Base-by-base conservation (phyloP, 495 filamentous ascomycete species). In the Annulohypoxylon maeteangense region DNA sequence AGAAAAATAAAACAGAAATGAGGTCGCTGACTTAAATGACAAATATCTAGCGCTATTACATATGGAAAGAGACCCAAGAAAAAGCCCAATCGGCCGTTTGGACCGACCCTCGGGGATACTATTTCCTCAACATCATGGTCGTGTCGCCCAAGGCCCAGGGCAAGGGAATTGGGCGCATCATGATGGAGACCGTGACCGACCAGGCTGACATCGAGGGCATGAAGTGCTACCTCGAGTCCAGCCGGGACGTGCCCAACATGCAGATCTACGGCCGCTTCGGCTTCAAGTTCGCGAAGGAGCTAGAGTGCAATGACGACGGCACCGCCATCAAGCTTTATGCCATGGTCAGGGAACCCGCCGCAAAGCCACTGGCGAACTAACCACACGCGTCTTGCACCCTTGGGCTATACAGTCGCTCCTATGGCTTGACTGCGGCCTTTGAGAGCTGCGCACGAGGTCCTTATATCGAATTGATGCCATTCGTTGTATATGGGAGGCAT, bases 61-160 rank as follows among this genome's bases (percentile, higher is more conserved):
- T 89, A 64, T 91, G 89, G 89, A 91, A 91, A 63, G 79, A 78
- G 32, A 75, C 78, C n/a, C 88, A 90, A 75, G 78, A 81, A 4
- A 81, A 84, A 51, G 87, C 85, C 6, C 89, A 91, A 61, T 73
- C 75, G 8, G 76, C 83, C 51, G 79, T 90, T 7, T 90, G 88
- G 88, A 84, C 82, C 10, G 86, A 88, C 73, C 79, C 83, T 3
- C 78, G 75, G 5, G 90, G 90, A 0, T 92, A 92, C 73, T 91
- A 91, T 67, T 92, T 91, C 67, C 87, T 89, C 66, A 92, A 90
- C 74, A 88, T 91, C 55, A 83, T 92, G 62, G 88, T 88, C 2
- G 89, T 91, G n/a, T 76, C 83, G 23, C 85, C 87, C 1, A 81
- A 84, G 48, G 83, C 81, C 65, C 87, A 90, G 67, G 86, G 86